A percentile compares a stretch with the other conserved stretches of the same genome.
phyloP scores from a whole-genome alignment of 192 early-diverging fungal species.

The Rhizoclosmatium globosum region DNA sequence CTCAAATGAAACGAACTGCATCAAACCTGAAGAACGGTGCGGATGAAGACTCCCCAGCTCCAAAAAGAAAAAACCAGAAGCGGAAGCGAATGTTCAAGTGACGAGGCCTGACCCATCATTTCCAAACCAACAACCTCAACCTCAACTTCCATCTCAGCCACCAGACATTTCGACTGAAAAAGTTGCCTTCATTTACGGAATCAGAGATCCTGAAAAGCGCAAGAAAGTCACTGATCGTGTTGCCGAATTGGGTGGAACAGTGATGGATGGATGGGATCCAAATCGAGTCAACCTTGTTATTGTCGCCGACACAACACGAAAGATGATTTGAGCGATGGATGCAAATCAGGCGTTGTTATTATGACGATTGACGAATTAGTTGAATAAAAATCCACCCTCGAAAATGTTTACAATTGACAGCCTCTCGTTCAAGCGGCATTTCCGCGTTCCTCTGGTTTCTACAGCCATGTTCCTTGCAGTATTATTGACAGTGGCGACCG shows the following conservation, averaged over 20 bases:
- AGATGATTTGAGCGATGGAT: slow-evolving; percentile 27
- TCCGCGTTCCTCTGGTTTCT: slow-evolving; percentile 35
- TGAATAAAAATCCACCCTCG: not conserved
- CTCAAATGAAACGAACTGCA: slow-evolving; percentile 5
- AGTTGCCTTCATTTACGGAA: slow-evolving; percentile 22
- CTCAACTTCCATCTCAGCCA: too few species aligned
- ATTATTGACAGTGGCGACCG: not conserved
- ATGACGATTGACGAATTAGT: slow-evolving; percentile 15
- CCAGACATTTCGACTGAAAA: not conserved
- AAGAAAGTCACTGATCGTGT: not conserved
- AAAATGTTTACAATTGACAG: slow-evolving; percentile 38
- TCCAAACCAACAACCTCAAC: not conserved
- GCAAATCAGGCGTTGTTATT: slow-evolving; percentile 6
- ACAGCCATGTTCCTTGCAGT: slow-evolving; percentile 33
- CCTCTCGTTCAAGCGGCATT: slow-evolving; percentile 44
- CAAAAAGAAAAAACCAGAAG: not conserved
- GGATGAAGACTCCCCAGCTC: not conserved
- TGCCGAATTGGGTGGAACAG: not conserved
- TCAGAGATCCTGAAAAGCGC: not conserved
- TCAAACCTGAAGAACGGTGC: not conserved
- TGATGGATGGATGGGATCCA: slow-evolving; percentile 21
- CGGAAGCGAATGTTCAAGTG: not conserved
- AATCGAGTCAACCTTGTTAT: slow-evolving; percentile 18
- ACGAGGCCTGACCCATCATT: not conserved
- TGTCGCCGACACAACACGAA: slow-evolving; percentile 1